Evolutionary conservation across 192 early-diverging fungal species (phyloP), one percentile per base, ranked within the genome.

Genomic region (Coemansia javaensis): DNA sequence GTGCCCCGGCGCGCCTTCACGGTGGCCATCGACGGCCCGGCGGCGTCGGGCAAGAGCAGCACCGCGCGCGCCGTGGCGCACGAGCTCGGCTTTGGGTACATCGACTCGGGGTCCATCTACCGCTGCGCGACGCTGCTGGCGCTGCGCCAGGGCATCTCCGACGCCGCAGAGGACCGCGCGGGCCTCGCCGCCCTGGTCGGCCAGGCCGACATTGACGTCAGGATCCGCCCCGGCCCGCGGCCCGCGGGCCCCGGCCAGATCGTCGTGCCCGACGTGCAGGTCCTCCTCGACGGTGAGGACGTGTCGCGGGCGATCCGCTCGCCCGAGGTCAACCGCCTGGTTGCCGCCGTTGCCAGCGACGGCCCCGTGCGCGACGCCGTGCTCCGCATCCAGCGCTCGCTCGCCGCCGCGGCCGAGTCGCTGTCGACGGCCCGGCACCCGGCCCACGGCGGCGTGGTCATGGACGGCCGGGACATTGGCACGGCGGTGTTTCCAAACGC

Each of bases 381-480:
- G 2, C 48, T 82, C 9, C 50, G 77, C 14, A 79, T 79, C 34
- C 79, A 86, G 46, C 73, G 84, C 0, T 38, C 18, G 0, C 52
- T 85, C 32, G 87, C 82, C 0, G 53, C 47, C 2, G 53, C 41
- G 14, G 61, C 72, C 0, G 50, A 71, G 22, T 36, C 55, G 4
- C 64, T 40, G 34, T 34, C 56, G 20, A 50, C 43, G 10, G 33
- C 23, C 34, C n/a, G n/a, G n/a, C n/a, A n/a, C n/a, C 17, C 21
- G 1, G 21, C 31, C 24, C 40, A 44, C 40, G 49, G 43, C 1
- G 87, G 87, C n/a, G 49, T 88, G 27, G 85, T 91, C 11, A 90
- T 91, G 85, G 89, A 91, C 60, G 89, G 89, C 6, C 61, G 89
- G 1, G 89, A 91, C 58, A 85, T 89, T 42, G 87, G 89, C 8